A percentile compares a stretch with the other conserved stretches of the same genome.
Evolutionary conservation across 2,329 filamentous ascomycete species (phyloP).

Genomic region (Sclerotinia minor): DNA sequence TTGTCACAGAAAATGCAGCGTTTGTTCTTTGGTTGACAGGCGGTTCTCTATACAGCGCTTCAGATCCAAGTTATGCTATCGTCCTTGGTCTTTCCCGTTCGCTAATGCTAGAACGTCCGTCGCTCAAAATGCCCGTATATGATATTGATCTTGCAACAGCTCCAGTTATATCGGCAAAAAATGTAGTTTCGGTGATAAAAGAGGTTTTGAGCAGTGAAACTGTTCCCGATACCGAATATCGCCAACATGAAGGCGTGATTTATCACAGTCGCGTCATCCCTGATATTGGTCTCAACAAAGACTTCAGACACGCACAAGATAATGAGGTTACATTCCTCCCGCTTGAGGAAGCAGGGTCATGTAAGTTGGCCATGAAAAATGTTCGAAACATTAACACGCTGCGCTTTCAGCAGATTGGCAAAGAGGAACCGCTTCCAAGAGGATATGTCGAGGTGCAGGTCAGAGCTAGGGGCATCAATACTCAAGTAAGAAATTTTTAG

Average conservation of each 20-base stretch:
- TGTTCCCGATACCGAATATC: too few relatives aligned
- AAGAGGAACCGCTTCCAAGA: not conserved
- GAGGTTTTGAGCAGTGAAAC: too few relatives aligned
- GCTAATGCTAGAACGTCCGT: constrained; percentile 19
- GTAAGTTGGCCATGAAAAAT: constrained; percentile 29
- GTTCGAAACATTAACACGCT: constrained; percentile 26
- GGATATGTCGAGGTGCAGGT: not conserved
- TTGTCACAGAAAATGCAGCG: constrained; percentile 1
- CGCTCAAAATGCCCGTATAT: constrained; percentile 19
- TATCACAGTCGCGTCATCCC: too few relatives aligned
- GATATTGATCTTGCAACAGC: constrained; percentile 30
- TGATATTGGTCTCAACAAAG: constrained; percentile 26
- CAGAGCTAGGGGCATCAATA: not conserved
- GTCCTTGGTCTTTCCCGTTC: constrained; percentile 19
- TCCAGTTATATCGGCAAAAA: not conserved
- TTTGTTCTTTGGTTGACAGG: constrained; percentile 3
- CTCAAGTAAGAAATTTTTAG: not conserved
- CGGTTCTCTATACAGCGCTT: constrained; percentile 4
- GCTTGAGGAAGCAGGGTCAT: constrained; percentile 22
- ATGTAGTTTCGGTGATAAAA: too few relatives aligned
- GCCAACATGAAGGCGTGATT: too few relatives aligned
- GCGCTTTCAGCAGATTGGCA: not conserved
- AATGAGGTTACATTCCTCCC: constrained; percentile 22
- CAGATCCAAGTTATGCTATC: constrained; percentile 3
- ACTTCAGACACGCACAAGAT: constrained; percentile 30